Evolutionary conservation across 1,139 yeast genomes (phyloP), one percentile per base, ranked within the genome.

Genomic region (Pneumocystis sp.): DNA sequence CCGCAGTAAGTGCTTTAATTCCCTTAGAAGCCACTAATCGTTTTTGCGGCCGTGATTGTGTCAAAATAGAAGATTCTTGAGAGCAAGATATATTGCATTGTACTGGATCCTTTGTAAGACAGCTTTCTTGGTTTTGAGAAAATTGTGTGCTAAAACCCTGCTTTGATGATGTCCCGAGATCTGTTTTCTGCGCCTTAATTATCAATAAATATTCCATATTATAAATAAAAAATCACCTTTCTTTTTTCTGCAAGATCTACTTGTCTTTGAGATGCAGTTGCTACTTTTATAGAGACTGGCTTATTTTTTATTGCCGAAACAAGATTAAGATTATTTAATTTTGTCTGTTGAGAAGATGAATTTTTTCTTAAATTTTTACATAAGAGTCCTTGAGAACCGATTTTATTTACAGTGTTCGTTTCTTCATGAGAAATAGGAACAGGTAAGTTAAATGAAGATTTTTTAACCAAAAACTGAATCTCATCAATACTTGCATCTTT

Each of bases 181-280:
- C 60, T 45, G 60, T 44, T 56, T 45, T 56, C 34, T 34, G 37
- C 15, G 12, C 21, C 39, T 56, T 45, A 35, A 17, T 56, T n/a
- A 19, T 56, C 35, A 44, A 34, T 34, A 44, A 45, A 37, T 59
- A 61, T 61, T 40, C n/a, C 8, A 56, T 25, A 21, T 44, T 59
- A 31, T 29, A 37, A 44, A 17, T 56, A 37, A 59, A 34, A 35
- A 39, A 19, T 40, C 59, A 60, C 59, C 61, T 66, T 65, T 1
- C 65, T 60, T 42, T 65, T 65, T 37, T 66, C 65, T 7, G 60
- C 45, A 6, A 61, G 21, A 31, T 64, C 66, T 12, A 61, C 56
- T 37, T 66, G 66, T 17, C 66, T 66, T 19, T 66, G 68, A 21
- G 68, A 66, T 21, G 68, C 68, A 8, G 68, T 66, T 4, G 67